Evolutionary conservation across 2,329 filamentous ascomycete genomes (phyloP), one percentile per base, ranked within the genome.

Genomic region (Nannizziopsis barbatae): DNA sequence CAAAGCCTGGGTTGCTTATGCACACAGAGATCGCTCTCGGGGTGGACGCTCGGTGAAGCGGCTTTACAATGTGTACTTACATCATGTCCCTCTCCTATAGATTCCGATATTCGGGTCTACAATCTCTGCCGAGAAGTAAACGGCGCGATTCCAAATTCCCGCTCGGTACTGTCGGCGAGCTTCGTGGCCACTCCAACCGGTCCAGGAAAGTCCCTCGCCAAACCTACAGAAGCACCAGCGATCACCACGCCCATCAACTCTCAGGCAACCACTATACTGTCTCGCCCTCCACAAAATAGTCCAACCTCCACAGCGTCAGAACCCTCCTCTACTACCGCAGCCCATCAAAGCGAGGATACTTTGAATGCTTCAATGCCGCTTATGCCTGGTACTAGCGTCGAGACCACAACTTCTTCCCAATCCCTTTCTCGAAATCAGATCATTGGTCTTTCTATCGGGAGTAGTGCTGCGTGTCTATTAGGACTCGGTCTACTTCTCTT

Each of bases 1-100:
- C 70, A 74, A 9, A 71, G 80, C 20, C 61, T 86, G 55, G 65
- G 72, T 57, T 86, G 81, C 55, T 70, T 87, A 5, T 88, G 84
- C 62, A 72, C 73, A 33, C 71, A 72, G 50, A 69, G 70, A 31
- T 81, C 81, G 7, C 65, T 62, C 10, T 75, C 75, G 27, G 81
- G 79, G 8, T 82, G 80, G 56, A 86, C 84, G 1, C 58, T 86
- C 42, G 83, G 81, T n/a, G 84, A 87, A 65, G 83, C 75, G 9
- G 81, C 79, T 3, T 65, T 86, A 53, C 76, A 81, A 58, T 88
- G 84, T 62, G 73, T 84, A 31, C 68, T 75, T 7, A 76, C 76
- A 2, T 65, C 64, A 11, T 88, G 84, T 61, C 62, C 67, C 3
- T 66, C 69, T 2, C 57, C 64, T 9, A 72, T 76, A 44, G 61